Conservation (phyloP, 176 grass and related monocot genomes). For the Dactylis glomerata region DNA sequence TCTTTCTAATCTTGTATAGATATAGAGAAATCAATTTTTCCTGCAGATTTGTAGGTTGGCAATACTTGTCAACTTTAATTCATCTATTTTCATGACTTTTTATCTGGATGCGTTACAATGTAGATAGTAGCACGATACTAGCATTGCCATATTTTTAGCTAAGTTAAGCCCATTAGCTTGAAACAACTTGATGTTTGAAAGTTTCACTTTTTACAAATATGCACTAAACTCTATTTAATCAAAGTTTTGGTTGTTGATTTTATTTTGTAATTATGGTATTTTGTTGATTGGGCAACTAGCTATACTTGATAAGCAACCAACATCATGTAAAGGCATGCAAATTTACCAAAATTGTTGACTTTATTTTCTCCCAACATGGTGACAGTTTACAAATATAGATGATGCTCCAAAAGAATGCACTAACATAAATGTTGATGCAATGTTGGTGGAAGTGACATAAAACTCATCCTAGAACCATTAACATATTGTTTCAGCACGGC, state of each 20-base stretch:
- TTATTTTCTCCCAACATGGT: neutral
- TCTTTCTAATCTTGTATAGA: too few species aligned
- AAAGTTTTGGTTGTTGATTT: neutral
- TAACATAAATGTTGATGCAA: too few species aligned
- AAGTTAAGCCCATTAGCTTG: too few species aligned
- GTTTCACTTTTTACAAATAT: neutral
- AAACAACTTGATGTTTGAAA: neutral
- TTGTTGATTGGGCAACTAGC: neutral
- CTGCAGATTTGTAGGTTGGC: constrained; percentile 80
- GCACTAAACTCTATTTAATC: neutral
- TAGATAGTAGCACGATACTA: constrained; percentile 19
- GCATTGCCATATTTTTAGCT: neutral
- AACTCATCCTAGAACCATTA: too few species aligned
- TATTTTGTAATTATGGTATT: neutral
- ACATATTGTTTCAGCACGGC: too few species aligned
- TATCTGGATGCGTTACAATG: constrained; percentile 17
- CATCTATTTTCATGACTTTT: neutral
- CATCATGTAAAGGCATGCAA: neutral
- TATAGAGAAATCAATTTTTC: constrained; percentile 71
- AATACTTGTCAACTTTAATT: constrained; percentile 1
- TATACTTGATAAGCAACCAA: neutral
- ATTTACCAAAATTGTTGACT: neutral
- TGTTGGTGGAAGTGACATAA: too few species aligned
- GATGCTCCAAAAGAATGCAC: too few species aligned
- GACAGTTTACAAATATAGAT: neutral